Evolutionary conservation across 1,284 basidiomycete species (phyloP).

Genomic region (Pseudomicrostroma phylloplanum): DNA sequence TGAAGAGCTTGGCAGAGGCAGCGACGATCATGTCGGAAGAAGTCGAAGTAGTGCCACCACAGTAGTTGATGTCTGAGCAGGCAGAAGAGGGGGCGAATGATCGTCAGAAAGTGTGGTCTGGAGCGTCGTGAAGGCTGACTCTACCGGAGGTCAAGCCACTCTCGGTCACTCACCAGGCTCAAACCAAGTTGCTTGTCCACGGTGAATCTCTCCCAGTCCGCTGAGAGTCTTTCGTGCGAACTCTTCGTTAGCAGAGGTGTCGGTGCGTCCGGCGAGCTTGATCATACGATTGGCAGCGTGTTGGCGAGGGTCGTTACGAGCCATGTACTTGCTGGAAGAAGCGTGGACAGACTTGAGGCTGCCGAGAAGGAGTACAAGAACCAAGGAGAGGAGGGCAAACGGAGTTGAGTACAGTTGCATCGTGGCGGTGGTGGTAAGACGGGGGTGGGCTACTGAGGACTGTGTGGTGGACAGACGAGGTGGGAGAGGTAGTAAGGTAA

Average conservation of each 20-base stretch:
- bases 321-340: not conserved
- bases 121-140: too few species aligned
- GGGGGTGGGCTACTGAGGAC: not conserved
- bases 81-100: not conserved
- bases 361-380: not conserved
- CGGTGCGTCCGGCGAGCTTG: not conserved
- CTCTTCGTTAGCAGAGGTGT: not conserved
- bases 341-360: not conserved
- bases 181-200: not conserved
- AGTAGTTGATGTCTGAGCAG: not conserved
- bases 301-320: not conserved
- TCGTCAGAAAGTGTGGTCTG: not conserved
- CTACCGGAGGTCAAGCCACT: not conserved
- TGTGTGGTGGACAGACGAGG: not conserved
- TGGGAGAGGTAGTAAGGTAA: not conserved
- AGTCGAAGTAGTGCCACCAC: not conserved
- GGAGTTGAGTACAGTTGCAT: not conserved
- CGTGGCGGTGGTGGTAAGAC: not conserved
- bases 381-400: not conserved
- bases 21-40: conserved; percentile 1
- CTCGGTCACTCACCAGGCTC: not conserved
- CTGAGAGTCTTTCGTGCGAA: not conserved
- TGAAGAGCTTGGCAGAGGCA: conserved; percentile 1
- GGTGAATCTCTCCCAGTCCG: not conserved
- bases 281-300: not conserved